Conservation (phyloP, 352 stramenopile genomes). For the Thalassiosira exigua region DNA sequence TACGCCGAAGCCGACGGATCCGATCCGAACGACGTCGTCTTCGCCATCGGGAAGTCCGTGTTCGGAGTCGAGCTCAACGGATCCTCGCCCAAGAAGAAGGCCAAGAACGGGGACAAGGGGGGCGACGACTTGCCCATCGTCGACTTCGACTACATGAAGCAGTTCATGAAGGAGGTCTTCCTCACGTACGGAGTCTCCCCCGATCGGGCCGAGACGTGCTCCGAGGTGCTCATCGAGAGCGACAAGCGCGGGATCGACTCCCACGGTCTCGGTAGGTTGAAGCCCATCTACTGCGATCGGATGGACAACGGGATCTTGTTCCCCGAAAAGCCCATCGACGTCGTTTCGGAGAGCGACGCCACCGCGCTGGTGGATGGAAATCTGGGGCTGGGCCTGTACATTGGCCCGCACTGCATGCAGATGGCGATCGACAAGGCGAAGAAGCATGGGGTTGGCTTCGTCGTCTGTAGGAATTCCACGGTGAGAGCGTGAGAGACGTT, state of each 20-base stretch:
- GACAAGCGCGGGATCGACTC: constrained; percentile 76
- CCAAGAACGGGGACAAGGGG: constrained; percentile 10
- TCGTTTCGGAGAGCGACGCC: constrained; percentile 67
- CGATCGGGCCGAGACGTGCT: constrained; percentile 59
- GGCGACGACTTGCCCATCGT: constrained; percentile 51
- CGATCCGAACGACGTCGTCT: constrained; percentile 55
- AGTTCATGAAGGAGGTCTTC: constrained; percentile 76
- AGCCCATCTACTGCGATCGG: constrained; percentile 80
- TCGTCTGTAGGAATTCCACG: constrained; percentile 71
- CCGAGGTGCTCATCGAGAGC: constrained; percentile 75
- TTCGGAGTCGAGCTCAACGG: constrained; percentile 46
- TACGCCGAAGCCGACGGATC: constrained; percentile 40
- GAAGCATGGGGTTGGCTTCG: constrained; percentile 74
- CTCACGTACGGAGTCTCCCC: constrained; percentile 64
- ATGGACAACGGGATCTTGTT: constrained; percentile 76
- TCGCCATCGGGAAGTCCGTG: constrained; percentile 51
- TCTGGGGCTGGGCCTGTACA: constrained; percentile 72
- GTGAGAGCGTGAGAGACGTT: too few species aligned
- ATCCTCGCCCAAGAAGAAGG: constrained; percentile 26
- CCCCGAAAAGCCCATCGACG: constrained; percentile 63
- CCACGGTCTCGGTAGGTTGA: constrained; percentile 68
- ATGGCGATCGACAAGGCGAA: constrained; percentile 81
- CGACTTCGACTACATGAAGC: constrained; percentile 75
- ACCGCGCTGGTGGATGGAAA: constrained; percentile 67
- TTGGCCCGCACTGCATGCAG: constrained; percentile 79